A percentile compares a stretch with the other conserved stretches of the same genome.
These are phyloP conservation scores for Ilex asprella DNA, from an alignment of 257 asterid species.

Conservation along the genomic window DNA sequence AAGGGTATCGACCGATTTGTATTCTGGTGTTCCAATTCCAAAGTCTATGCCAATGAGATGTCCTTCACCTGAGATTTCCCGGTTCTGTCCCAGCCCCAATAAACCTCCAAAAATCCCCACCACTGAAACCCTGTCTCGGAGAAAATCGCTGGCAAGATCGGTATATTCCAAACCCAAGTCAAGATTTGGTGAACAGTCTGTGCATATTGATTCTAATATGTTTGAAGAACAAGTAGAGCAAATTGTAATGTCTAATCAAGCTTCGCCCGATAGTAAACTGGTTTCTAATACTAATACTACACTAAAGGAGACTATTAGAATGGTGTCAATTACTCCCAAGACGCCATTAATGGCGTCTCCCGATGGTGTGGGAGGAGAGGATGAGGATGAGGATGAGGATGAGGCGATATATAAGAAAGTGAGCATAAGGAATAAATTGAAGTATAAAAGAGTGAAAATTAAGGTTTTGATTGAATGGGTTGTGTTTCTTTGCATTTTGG, in stretches of 20 bases:
- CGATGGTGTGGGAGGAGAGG: slow-evolving; percentile 42
- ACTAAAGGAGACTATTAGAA: slow-evolving; percentile 32
- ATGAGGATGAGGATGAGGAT: slow-evolving; percentile 57
- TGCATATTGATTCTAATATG: slow-evolving; percentile 28
- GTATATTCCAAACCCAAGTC: slow-evolving; percentile 72
- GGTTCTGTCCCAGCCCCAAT: slow-evolving; percentile 39
- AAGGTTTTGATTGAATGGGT: slow-evolving; percentile 65
- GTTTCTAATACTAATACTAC: slow-evolving; percentile 21
- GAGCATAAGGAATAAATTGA: slow-evolving; percentile 54
- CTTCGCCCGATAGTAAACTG: slow-evolving; percentile 38
- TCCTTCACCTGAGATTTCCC: slow-evolving; percentile 53
- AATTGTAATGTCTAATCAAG: slow-evolving; percentile 24
- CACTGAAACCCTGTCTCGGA: slow-evolving; percentile 35
- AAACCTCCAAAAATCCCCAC: slow-evolving; percentile 72
- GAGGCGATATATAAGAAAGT: slow-evolving; percentile 84
- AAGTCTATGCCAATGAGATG: slow-evolving; percentile 25
- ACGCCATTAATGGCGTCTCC: slow-evolving; percentile 61
- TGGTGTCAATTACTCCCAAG: slow-evolving; percentile 41
- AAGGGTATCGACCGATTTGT: slow-evolving; percentile 30
- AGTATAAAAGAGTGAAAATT: slow-evolving; percentile 47
- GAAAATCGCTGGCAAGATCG: slow-evolving; percentile 63
- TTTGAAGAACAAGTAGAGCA: slow-evolving; percentile 27
- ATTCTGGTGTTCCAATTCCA: slow-evolving; percentile 33
- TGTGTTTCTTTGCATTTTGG: slow-evolving; percentile 45
- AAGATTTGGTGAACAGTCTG: slow-evolving; percentile 74